Conservation (phyloP, 176 grass and related monocot species). For the Triticum aestivum region IWGSC_CS_RefSeq_v2.1 NC_057798.1:144496963-144497462, state of each 20-base stretch:
- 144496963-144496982: conserved; percentile 63
- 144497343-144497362: conserved; percentile 26
- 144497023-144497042: conserved; percentile 11
- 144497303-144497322: not conserved
- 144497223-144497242: not conserved
- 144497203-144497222: not conserved
- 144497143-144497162: not conserved
- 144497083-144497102: not conserved
- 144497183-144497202: not conserved
- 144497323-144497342: conserved; percentile 48
- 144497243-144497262: not conserved
- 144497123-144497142: not conserved
- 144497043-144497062: conserved; percentile 2
- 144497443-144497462: conserved; percentile 67
- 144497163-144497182: not conserved
- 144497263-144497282: not conserved
- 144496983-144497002: conserved; percentile 56
- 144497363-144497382: conserved; percentile 31
- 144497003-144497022: conserved; percentile 62
- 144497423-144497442: conserved; percentile 46
- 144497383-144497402: conserved; percentile 22
- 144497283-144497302: conserved; percentile 6
- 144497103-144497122: conserved; percentile 8
- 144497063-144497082: not conserved
- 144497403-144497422: conserved; percentile 25